These are phyloP conservation scores for Sporothrix luriei DNA, from an alignment of 2,329 filamentous ascomycete species.

Conservation along the genomic window DNA sequence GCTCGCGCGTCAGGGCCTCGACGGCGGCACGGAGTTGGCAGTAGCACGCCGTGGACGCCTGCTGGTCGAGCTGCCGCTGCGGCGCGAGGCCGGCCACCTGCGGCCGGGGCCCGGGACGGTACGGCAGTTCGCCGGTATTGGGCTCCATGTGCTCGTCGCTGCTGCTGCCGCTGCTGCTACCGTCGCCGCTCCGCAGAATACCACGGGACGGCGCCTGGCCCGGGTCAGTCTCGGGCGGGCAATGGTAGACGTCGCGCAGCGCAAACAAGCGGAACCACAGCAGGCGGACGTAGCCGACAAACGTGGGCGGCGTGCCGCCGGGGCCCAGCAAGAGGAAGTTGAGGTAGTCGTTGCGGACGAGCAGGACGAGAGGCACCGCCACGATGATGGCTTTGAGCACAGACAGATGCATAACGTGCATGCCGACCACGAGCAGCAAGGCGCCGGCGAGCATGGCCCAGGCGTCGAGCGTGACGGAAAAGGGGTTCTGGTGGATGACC, in stretches of 20 bases:
- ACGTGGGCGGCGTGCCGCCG: slow-evolving; percentile 76
- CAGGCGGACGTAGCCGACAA: slow-evolving; percentile 71
- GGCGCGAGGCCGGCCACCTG: slow-evolving; percentile 75
- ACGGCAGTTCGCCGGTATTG: slow-evolving; percentile 52
- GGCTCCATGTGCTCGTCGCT: slow-evolving; percentile 13
- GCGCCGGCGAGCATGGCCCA: slow-evolving; percentile 51
- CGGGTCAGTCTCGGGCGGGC: slow-evolving; percentile 56
- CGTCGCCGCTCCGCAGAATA: slow-evolving; percentile 50
- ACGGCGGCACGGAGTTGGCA: slow-evolving; percentile 58
- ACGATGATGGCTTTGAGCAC: slow-evolving; percentile 55
- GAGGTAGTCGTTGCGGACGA: slow-evolving; percentile 70
- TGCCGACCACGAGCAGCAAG: slow-evolving; percentile 52
- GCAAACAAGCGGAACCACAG: slow-evolving; percentile 73
- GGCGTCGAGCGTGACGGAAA: slow-evolving; percentile 58
- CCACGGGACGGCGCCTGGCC: slow-evolving; percentile 58
- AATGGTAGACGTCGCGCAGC: slow-evolving; percentile 67
- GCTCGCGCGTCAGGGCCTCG: slow-evolving; percentile 49
- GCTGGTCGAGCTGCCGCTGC: slow-evolving; percentile 75
- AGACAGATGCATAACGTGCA: slow-evolving; percentile 55
- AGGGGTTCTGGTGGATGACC: slow-evolving; percentile 53
- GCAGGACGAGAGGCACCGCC: slow-evolving; percentile 52
- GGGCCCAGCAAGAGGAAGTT: slow-evolving; percentile 77
- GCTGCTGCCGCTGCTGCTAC: slow-evolving; percentile 30
- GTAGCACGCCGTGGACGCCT: slow-evolving; percentile 58
- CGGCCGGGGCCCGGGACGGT: slow-evolving; percentile 66